A percentile compares a stretch with the other conserved stretches of the same genome.
These are phyloP conservation scores for Metarhizium robertsii DNA, from an alignment of 2,329 filamentous ascomycete species.

Conservation along the genomic window DNA sequence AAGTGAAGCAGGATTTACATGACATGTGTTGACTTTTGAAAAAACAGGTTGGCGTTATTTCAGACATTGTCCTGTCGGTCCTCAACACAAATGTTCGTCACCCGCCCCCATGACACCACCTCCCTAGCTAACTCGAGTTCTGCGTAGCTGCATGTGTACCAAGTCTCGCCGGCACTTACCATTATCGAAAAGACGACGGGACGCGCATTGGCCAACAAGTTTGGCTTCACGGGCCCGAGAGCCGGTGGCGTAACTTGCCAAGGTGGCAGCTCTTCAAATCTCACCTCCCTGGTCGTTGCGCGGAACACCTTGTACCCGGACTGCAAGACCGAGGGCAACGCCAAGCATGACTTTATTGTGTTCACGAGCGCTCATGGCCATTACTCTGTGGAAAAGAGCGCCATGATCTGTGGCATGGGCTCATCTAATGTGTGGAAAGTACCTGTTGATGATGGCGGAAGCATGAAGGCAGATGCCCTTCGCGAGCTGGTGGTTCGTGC, in stretches of 20 bases:
- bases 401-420: slow-evolving; percentile 82
- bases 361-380: slow-evolving; percentile 89
- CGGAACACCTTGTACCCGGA: slow-evolving; percentile 76
- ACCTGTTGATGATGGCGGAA: slow-evolving; percentile 61
- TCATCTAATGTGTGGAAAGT: slow-evolving; percentile 63
- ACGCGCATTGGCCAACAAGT: slow-evolving; percentile 61
- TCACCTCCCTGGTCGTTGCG: slow-evolving; percentile 76
- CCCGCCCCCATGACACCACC: background rate
- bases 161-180: slow-evolving; percentile 82
- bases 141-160: slow-evolving; percentile 71
- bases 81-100: slow-evolving; percentile 76
- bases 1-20: background rate
- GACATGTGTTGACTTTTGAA: slow-evolving; percentile 5
- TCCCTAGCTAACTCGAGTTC: background rate
- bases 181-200: slow-evolving; percentile 81
- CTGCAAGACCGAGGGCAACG: slow-evolving; percentile 67
- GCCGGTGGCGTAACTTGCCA: slow-evolving; percentile 69
- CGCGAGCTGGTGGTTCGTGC: slow-evolving; percentile 52
- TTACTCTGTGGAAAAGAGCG: slow-evolving; percentile 91
- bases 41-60: slow-evolving; percentile 63
- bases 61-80: slow-evolving; percentile 74
- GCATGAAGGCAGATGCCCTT: slow-evolving; percentile 61
- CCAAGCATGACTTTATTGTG: slow-evolving; percentile 57
- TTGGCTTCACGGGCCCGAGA: slow-evolving; percentile 64
- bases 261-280: slow-evolving; percentile 77